Conservation (phyloP, 2,329 filamentous ascomycete genomes). For the Chrysoporthe puriensis region DNA sequence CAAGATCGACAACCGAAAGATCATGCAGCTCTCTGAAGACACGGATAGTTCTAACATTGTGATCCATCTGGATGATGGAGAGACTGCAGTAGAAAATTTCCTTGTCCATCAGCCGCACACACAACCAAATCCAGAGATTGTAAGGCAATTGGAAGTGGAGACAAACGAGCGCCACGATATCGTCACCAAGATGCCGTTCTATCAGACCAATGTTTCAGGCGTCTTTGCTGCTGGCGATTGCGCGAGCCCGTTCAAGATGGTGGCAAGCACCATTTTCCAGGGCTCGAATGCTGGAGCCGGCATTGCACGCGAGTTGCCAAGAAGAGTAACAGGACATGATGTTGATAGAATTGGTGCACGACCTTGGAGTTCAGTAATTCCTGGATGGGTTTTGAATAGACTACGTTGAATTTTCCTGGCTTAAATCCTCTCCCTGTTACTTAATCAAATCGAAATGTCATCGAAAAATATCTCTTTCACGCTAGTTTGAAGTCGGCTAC, state of each 20-base stretch:
- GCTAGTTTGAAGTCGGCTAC: too few species aligned
- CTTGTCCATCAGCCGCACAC: conserved; percentile 2
- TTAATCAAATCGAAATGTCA: too few species aligned
- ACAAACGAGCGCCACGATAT: neutral
- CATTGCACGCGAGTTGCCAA: neutral
- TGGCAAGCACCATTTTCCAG: neutral
- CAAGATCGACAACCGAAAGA: neutral
- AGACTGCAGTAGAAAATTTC: neutral
- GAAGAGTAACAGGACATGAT: neutral
- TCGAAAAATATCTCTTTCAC: too few species aligned
- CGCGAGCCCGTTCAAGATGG: neutral
- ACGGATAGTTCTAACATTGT: neutral
- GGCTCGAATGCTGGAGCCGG: neutral
- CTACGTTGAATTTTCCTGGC: too few species aligned
- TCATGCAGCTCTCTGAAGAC: neutral
- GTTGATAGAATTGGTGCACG: too few species aligned
- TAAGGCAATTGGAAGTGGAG: conserved; percentile 1
- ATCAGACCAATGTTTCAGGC: conserved; percentile 1
- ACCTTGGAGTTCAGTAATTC: too few species aligned
- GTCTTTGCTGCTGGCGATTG: conserved; percentile 9
- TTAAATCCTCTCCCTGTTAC: too few species aligned
- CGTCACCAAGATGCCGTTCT: neutral
- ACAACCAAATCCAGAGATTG: neutral
- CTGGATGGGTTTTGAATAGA: too few species aligned
- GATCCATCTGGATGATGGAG: neutral